Percentiles rank a stretch among this genome's conserved stretches.
phyloP scores from a whole-genome alignment of 2,329 filamentous ascomycete species.

The Neopestalotiopsis sp. region DNA sequence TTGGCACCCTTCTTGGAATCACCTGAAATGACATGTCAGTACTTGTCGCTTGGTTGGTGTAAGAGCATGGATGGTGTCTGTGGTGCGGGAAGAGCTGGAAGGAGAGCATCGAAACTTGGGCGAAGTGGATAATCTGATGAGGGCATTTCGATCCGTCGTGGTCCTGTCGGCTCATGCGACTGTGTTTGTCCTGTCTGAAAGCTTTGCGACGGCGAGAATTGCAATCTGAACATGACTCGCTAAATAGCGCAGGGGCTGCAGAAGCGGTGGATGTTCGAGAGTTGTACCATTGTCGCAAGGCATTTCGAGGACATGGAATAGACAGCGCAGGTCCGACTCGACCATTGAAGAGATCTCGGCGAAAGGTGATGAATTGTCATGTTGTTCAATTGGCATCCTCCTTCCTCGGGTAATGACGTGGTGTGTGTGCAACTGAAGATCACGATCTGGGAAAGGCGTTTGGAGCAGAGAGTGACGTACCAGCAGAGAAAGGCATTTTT shows the following conservation, averaged over 20 bases:
- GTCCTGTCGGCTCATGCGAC: neutral
- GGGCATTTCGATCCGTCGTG: neutral
- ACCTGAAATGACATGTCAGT: constrained; percentile 58
- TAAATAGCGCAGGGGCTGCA: constrained; percentile 36
- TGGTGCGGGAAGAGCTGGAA: neutral
- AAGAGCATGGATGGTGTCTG: neutral
- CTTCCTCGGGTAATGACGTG: constrained; percentile 25
- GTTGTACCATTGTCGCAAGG: constrained; percentile 22
- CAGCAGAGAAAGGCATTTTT: constrained; percentile 51
- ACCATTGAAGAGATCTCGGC: constrained; percentile 18
- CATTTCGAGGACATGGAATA: constrained; percentile 9
- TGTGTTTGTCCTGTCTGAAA: neutral
- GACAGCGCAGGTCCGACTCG: constrained; percentile 12
- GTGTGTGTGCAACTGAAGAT: constrained; percentile 22
- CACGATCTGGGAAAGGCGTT: constrained; percentile 24
- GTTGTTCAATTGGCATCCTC: constrained; percentile 33
- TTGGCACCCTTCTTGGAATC: constrained; percentile 95
- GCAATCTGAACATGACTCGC: constrained; percentile 12
- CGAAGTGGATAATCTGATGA: neutral
- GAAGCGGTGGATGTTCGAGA: constrained; percentile 10
- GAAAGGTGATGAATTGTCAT: neutral
- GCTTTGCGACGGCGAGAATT: constrained; percentile 1
- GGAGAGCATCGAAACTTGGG: neutral
- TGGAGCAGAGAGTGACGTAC: constrained; percentile 40
- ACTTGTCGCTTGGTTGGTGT: neutral